phyloP scores from a whole-genome alignment of 163 green algal species.

The Scenedesmus sp. region DNA sequence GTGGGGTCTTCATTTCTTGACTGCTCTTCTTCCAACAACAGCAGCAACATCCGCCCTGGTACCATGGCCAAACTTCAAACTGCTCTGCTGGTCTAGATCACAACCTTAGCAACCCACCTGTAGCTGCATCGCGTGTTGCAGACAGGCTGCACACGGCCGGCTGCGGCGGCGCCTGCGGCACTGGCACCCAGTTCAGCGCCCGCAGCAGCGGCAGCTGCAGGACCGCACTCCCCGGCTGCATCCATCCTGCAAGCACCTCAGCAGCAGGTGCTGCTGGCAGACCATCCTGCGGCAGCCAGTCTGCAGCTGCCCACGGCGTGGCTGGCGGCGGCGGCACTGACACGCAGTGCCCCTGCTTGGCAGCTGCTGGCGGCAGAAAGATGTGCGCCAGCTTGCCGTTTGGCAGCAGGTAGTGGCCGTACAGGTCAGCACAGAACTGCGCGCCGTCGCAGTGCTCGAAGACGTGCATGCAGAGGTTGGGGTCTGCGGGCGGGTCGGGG shows the following conservation, averaged over 20 bases:
- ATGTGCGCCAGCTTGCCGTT: slow-evolving; percentile 72
- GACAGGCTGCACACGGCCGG: neutral
- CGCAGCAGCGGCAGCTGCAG: slow-evolving; percentile 30
- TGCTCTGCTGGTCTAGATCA: too few relatives aligned
- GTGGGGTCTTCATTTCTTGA: too few relatives aligned
- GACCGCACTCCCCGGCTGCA: neutral
- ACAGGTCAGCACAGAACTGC: slow-evolving; percentile 65
- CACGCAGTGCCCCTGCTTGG: slow-evolving; percentile 36
- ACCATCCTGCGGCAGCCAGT: slow-evolving; percentile 21
- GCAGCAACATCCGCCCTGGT: too few relatives aligned
- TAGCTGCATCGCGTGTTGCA: neutral
- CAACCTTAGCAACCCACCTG: neutral
- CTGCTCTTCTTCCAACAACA: too few relatives aligned
- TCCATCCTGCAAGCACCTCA: neutral
- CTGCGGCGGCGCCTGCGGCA: slow-evolving; percentile 14
- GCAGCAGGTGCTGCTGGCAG: neutral
- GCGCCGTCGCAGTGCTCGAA: slow-evolving; percentile 50
- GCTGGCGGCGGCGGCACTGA: slow-evolving; percentile 7
- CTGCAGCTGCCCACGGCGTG: neutral
- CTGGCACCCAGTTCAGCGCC: slow-evolving; percentile 29
- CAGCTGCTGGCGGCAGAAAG: slow-evolving; percentile 42
- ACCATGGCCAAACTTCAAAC: too few relatives aligned
- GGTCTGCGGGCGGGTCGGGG: neutral
- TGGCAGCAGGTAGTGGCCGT: slow-evolving; percentile 74
- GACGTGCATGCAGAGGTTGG: slow-evolving; percentile 32